These are phyloP conservation scores for Elaeis guineensis DNA, from an alignment of 176 grass and related monocot genomes.

Conservation along the genomic window DNA sequence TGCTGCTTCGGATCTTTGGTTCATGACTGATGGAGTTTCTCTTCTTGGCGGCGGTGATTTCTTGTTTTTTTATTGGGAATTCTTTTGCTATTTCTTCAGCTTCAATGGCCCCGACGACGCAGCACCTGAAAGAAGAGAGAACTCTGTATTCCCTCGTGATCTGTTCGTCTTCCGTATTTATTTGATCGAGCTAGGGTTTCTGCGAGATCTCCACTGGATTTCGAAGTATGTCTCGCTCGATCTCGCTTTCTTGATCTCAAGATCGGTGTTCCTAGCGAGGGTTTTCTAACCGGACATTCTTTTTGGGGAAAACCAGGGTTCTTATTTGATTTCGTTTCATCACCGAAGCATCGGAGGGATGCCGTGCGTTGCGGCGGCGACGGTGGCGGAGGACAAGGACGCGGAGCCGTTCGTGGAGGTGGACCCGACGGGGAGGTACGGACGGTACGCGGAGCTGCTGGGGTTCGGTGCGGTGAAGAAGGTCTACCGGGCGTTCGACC, in stretches of 20 bases:
- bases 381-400: conserved; percentile 7
- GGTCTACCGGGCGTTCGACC: conserved; percentile 93
- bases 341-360: neutral
- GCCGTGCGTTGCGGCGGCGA: neutral
- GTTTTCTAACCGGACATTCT: no score
- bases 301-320: neutral
- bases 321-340: neutral
- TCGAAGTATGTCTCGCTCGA: no score
- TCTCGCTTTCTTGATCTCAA: no score
- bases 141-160: conserved; percentile 7
- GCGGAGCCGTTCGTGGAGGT: conserved; percentile 86
- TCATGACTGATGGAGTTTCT: no score
- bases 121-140: conserved; percentile 7
- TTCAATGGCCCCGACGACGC: conserved; percentile 4
- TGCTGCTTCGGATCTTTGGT: no score
- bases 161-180: conserved; percentile 8
- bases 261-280: no score
- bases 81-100: neutral
- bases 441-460: conserved; percentile 69
- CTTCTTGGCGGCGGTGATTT: no score
- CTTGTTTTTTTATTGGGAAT: no score
- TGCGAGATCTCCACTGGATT: no score
- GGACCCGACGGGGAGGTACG: conserved; percentile 78
- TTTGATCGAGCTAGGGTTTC: neutral
- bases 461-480: conserved; percentile 82